These are phyloP conservation scores for Ophiostoma sp. DNA, from an alignment of 2,329 filamentous ascomycete species.

Conservation along the genomic window DNA sequence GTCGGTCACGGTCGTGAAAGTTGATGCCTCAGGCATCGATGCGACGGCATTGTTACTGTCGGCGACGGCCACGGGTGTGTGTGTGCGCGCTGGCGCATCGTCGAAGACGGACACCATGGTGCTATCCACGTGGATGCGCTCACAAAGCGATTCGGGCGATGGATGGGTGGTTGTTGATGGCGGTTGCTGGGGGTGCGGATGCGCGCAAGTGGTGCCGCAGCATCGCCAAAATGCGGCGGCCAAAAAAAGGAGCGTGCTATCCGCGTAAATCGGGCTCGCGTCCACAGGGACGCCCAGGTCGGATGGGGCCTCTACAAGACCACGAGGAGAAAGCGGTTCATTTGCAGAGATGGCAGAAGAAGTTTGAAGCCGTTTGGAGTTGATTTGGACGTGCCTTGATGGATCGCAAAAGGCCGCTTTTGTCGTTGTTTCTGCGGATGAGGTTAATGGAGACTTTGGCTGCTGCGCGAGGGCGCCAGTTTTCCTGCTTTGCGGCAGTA, in stretches of 20 bases:
- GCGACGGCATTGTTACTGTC: conserved; percentile 47
- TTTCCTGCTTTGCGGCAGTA: conserved; percentile 25
- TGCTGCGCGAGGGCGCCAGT: conserved; percentile 27
- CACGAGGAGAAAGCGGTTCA: conserved; percentile 52
- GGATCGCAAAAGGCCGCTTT: conserved; percentile 51
- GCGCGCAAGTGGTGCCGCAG: conserved; percentile 23
- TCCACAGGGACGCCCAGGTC: conserved; percentile 49
- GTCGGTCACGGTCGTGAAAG: conserved; percentile 39
- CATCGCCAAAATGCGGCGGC: conserved; percentile 28
- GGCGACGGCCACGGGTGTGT: conserved; percentile 45
- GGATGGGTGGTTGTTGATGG: conserved; percentile 50
- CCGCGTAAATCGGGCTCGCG: conserved; percentile 49
- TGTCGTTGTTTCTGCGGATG: conserved; percentile 33
- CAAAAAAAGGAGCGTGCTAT: conserved; percentile 24
- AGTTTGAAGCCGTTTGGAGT: conserved; percentile 45
- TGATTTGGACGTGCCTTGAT: conserved; percentile 52
- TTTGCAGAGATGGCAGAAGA: conserved; percentile 52
- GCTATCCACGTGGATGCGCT: conserved; percentile 39
- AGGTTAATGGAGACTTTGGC: conserved; percentile 31
- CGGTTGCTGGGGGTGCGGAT: conserved; percentile 36
- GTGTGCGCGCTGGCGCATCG: conserved; percentile 56
- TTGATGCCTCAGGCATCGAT: conserved; percentile 62
- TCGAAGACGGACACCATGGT: conserved; percentile 60
- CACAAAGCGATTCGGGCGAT: neutral
- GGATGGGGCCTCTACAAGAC: conserved; percentile 49